Evolutionary conservation across 305 asterid species (phyloP).

Genomic region (Petunia hybrid): DNA sequence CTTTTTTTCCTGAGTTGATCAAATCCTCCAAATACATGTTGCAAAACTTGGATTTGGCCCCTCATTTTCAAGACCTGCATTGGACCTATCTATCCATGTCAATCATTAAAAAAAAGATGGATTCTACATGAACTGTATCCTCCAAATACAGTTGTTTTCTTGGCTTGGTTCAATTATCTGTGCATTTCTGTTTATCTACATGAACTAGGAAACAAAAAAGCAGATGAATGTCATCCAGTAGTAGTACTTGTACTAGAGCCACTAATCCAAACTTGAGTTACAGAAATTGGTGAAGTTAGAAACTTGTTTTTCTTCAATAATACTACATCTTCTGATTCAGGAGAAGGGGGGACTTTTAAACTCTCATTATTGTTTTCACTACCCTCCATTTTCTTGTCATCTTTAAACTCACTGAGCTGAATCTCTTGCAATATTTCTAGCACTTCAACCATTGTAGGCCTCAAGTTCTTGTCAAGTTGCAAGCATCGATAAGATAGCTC

Average conservation of each 20-base stretch:
- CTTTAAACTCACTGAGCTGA: constrained; percentile 23
- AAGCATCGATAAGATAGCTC: constrained; percentile 77
- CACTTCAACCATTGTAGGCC: constrained; percentile 84
- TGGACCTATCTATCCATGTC: not conserved
- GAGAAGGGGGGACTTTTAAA: constrained; percentile 27
- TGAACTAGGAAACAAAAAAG: not conserved
- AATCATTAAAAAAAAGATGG: not conserved
- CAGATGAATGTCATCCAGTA: constrained; percentile 8
- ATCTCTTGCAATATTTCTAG: constrained; percentile 51
- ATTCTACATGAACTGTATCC: not conserved
- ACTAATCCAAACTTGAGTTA: constrained; percentile 39
- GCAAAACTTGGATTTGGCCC: not conserved
- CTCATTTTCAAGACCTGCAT: not conserved
- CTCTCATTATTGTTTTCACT: not conserved
- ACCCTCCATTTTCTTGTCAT: not conserved
- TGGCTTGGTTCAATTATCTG: not conserved
- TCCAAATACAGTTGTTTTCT: not conserved
- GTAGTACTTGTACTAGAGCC: constrained; percentile 38
- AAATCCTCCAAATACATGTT: not conserved
- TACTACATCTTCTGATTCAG: constrained; percentile 44
- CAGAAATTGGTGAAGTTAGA: constrained; percentile 43
- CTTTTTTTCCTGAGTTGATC: too few relatives aligned
- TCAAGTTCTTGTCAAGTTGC: constrained; percentile 75
- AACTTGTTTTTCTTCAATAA: constrained; percentile 33
- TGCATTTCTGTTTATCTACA: constrained; percentile 6